A percentile compares a stretch with the other conserved stretches of the same genome.
Evolutionary conservation across 1,284 basidiomycete genomes (phyloP).

Genomic region (Ceratobasidium sp.): DNA sequence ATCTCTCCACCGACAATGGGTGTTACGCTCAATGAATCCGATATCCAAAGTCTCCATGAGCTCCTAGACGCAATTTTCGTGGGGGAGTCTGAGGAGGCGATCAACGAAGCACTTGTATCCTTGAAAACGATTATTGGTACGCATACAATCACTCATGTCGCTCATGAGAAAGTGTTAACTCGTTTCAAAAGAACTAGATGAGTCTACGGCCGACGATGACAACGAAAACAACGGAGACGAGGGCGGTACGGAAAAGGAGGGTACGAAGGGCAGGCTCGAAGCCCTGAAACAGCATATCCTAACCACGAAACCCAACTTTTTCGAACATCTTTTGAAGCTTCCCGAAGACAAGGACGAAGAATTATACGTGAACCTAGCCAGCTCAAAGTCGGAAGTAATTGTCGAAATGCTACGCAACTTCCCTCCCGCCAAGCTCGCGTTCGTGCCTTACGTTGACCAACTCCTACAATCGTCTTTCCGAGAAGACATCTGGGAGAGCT

Average conservation of each 20-base stretch:
- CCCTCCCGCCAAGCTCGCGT: background rate
- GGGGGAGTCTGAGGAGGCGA: background rate
- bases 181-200: background rate
- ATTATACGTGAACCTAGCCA: background rate
- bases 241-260: background rate
- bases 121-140: conserved; percentile 31
- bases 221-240: background rate
- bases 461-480: conserved; percentile 14
- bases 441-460: conserved; percentile 2
- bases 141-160: background rate
- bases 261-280: background rate
- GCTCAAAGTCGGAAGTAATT: background rate
- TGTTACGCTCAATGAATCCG: conserved; percentile 10
- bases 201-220: background rate
- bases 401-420: conserved; percentile 17
- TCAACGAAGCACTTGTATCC: background rate
- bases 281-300: conserved; percentile 18
- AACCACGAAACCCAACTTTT: conserved; percentile 20
- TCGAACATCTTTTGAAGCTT: background rate
- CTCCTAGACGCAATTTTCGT: conserved; percentile 15
- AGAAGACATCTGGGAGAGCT: background rate
- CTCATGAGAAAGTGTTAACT: background rate
- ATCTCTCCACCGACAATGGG: background rate
- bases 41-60: background rate
- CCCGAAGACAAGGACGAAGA: background rate